Evolutionary conservation across 257 asterid species (phyloP).

Genomic region (Orobanche coerulescens): DNA sequence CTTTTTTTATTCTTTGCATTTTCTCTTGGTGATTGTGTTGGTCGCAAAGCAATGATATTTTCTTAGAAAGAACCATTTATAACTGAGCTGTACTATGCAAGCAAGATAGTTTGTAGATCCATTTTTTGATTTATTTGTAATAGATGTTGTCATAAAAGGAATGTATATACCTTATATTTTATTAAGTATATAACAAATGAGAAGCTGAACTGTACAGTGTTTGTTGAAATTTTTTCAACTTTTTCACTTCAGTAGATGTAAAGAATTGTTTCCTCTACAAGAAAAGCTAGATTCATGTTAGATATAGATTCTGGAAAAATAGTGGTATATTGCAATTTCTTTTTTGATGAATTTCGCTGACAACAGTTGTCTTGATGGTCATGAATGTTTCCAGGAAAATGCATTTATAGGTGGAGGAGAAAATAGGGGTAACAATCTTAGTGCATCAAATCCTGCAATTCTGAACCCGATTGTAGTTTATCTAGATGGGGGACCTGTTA

Average conservation of each 20-base stretch:
- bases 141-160: not conserved
- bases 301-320: not conserved
- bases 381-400: constrained; percentile 40
- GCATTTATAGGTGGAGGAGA: constrained; percentile 19
- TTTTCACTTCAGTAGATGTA: not conserved
- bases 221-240: not conserved
- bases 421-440: constrained; percentile 23
- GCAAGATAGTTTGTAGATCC: not conserved
- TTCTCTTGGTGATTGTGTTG: not conserved
- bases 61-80: not conserved
- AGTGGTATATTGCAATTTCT: not conserved
- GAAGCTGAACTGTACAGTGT: not conserved
- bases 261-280: not conserved
- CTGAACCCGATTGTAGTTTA: constrained; percentile 48
- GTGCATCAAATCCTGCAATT: constrained; percentile 33
- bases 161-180: not conserved
- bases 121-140: not conserved
- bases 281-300: not conserved
- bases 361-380: not conserved
- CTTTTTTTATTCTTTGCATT: no score
- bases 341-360: constrained; percentile 10
- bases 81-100: not conserved
- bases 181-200: not conserved
- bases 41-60: not conserved
- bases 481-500: constrained; percentile 43